phyloP scores from a whole-genome alignment of 148 eudicot genomes.

The Rhododendron griersonianum region DNA sequence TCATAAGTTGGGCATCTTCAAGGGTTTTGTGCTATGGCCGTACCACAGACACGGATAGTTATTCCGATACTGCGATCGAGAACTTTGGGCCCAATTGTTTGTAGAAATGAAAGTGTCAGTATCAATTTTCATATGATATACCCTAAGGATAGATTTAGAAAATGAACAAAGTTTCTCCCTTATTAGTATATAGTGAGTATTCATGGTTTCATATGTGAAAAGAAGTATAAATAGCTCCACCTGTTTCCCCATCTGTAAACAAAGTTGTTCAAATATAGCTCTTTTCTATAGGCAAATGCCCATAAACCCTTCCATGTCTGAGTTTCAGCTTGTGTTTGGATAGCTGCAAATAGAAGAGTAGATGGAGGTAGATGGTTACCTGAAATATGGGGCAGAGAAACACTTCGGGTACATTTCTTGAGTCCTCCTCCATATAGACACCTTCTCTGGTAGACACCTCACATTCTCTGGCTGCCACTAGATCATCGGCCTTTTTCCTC shows the following conservation, averaged over 20 bases:
- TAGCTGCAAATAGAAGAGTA: not conserved
- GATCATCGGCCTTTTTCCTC: constrained; percentile 47
- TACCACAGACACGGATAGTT: not conserved
- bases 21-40: not conserved
- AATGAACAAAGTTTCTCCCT: not conserved
- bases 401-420: constrained; percentile 34
- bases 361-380: constrained; percentile 27
- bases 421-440: constrained; percentile 17
- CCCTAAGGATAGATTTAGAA: not conserved
- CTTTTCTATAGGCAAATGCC: not conserved
- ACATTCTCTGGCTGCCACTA: constrained; percentile 28
- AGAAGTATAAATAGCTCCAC: not conserved
- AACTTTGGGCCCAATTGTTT: not conserved
- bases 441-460: constrained; percentile 11
- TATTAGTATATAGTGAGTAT: not conserved
- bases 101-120: not conserved
- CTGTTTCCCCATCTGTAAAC: not conserved
- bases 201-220: not conserved
- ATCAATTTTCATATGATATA: not conserved
- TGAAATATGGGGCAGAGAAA: constrained; percentile 70
- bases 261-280: not conserved
- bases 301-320: not conserved
- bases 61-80: not conserved
- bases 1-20: not conserved
- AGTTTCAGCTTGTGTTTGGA: not conserved